These are phyloP conservation scores for Puccinia triticina DNA, from an alignment of 1,284 basidiomycete species.

Conservation along the genomic window DNA sequence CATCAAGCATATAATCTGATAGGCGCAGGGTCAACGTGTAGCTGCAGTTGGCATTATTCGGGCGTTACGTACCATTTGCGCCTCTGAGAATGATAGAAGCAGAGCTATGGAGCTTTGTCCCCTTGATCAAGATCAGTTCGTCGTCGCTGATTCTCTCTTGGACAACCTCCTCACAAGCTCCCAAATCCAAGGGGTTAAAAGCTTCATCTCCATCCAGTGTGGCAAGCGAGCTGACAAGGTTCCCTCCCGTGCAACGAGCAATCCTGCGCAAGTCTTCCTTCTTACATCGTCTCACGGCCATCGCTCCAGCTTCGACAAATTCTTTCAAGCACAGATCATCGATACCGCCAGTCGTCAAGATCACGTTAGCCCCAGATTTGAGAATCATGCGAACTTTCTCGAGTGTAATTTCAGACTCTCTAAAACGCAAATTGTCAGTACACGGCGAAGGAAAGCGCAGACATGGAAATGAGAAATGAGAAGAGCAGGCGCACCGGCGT, in stretches of 20 bases:
- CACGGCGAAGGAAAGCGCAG: not conserved
- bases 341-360: conserved; percentile 97
- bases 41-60: not conserved
- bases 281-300: conserved; percentile 95
- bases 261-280: conserved; percentile 97
- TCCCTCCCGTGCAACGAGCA: conserved; percentile 94
- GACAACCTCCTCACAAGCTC: conserved; percentile 89
- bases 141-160: conserved; percentile 99
- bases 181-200: conserved; percentile 87
- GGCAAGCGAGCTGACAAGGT: conserved; percentile 86
- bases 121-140: conserved; percentile 95
- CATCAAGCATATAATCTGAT: conserved; percentile 93
- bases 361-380: conserved; percentile 92
- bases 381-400: conserved; percentile 96
- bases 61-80: conserved; percentile 68
- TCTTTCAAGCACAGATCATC: conserved; percentile 98
- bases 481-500: conserved; percentile 69
- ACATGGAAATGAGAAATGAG: not conserved
- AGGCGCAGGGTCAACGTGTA: not conserved
- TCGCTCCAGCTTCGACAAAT: conserved; percentile 98
- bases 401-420: conserved; percentile 93
- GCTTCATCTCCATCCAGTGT: conserved; percentile 98
- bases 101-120: conserved; percentile 93
- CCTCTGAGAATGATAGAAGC: conserved; percentile 91
- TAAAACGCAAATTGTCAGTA: conserved; percentile 58